phyloP scores from a whole-genome alignment of 352 stramenopile genomes.

The Globisporangium alternatum region DNA sequence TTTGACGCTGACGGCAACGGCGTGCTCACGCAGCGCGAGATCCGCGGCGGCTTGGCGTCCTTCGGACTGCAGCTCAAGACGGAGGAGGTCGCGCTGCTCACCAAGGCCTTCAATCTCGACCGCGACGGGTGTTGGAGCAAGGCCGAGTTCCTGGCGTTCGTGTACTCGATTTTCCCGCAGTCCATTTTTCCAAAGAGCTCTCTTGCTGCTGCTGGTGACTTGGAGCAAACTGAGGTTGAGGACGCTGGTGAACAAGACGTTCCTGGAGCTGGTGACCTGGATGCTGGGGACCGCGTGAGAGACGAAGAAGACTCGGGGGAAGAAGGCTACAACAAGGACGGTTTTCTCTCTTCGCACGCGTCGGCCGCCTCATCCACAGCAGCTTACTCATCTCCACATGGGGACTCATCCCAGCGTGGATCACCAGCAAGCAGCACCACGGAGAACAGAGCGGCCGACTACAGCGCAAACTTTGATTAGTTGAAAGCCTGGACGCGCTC shows the following conservation, averaged over 20 bases:
- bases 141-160: constrained; percentile 45
- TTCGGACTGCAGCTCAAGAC: constrained; percentile 39
- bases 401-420: neutral
- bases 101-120: constrained; percentile 58
- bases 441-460: constrained; percentile 22
- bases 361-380: constrained; percentile 10
- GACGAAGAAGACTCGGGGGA: constrained; percentile 2
- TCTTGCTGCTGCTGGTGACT: neutral
- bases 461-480: constrained; percentile 66
- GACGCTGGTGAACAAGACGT: neutral
- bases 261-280: neutral
- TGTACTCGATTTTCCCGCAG: constrained; percentile 34
- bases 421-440: neutral
- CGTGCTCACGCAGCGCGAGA: constrained; percentile 46
- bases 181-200: neutral
- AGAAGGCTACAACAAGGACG: constrained; percentile 26
- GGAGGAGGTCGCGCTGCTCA: constrained; percentile 38
- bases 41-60: constrained; percentile 40
- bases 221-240: neutral
- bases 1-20: constrained; percentile 68
- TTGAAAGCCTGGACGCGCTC: too few relatives aligned
- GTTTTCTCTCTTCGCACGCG: constrained; percentile 15
- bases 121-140: constrained; percentile 50
- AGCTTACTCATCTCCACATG: constrained; percentile 13
- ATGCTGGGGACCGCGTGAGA: neutral